Evolutionary conservation across 345 rosid genomes (phyloP), one percentile per base, ranked within the genome.

Genomic region (Acer yangbiense): DNA sequence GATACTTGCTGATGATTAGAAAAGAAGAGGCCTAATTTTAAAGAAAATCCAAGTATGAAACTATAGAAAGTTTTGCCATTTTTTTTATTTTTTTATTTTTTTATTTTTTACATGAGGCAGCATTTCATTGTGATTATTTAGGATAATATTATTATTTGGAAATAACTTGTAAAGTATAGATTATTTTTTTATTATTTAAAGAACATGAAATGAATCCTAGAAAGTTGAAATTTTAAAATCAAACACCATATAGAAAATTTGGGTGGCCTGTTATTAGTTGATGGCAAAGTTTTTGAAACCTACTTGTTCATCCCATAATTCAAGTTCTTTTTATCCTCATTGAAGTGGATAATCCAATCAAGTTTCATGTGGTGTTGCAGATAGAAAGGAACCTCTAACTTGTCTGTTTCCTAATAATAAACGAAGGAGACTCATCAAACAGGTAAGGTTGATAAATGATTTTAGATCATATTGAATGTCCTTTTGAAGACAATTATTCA

Each of bases 1-100:
- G 74, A 20, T 60, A 39, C 69, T 55, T 55, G 66, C 18, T 29
- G 72, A 71, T 57, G 78, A 50, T 73, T 43, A 58, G 14, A 52
- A 66, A 65, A 43, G 48, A 62, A 57, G 83, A 57, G 43, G 41
- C 52, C 43, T 48, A 67, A 58, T 6, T 74, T 44, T 62, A 17
- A 65, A 41, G 29, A 29, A 67, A 68, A 73, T 71, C 29, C 6
- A 20, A 27, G 20, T 25, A 69, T 41, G 66, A 67, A 46, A 25
- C 20, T 77, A 13, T 54, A 69, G 60, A 6, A 43, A 20, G 41
- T 69, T 20, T 6, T 39, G 41, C 0, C 10, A 0, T 9, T n/a
- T 41, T 25, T 25, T 25, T 23, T 23, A 0, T 23, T 23, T 25
- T 25, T 25, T 23, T 23, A 0, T 23, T 23, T 1, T 9, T n/a